phyloP scores from a whole-genome alignment of 2,329 filamentous ascomycete genomes.

The Phoma sp. region DNA sequence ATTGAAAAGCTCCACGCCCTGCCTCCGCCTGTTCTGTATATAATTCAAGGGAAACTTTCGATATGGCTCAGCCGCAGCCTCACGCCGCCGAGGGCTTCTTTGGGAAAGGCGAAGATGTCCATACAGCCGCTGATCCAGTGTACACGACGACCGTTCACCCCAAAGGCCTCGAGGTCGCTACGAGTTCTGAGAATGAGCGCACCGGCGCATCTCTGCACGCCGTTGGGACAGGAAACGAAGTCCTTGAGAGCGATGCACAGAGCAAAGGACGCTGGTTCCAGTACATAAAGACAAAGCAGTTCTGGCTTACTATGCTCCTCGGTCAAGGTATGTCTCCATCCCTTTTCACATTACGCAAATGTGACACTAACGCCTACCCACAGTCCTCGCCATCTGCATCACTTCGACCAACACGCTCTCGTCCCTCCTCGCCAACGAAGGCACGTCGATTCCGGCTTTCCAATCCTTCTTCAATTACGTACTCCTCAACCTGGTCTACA shows the following conservation, averaged over 20 bases:
- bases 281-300: slow-evolving; percentile 83
- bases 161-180: slow-evolving; percentile 28
- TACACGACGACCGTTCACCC: slow-evolving; percentile 29
- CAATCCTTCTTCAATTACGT: slow-evolving; percentile 96
- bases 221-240: slow-evolving; percentile 23
- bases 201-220: slow-evolving; percentile 9
- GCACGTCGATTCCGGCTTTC: slow-evolving; percentile 89
- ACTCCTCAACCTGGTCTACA: slow-evolving; percentile 81
- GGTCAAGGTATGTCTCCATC: slow-evolving; percentile 60
- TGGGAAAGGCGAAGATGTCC: slow-evolving; percentile 13
- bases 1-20: slow-evolving; percentile 44
- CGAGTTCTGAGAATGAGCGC: slow-evolving; percentile 41
- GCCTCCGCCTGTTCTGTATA: background rate
- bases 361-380: background rate
- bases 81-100: slow-evolving; percentile 24
- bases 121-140: slow-evolving; percentile 12
- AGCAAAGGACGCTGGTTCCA: slow-evolving; percentile 60
- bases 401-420: slow-evolving; percentile 93
- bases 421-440: slow-evolving; percentile 69
- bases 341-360: too few species aligned
- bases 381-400: slow-evolving; percentile 72
- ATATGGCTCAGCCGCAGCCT: slow-evolving; percentile 24
- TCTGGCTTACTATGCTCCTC: slow-evolving; percentile 81
- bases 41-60: background rate
- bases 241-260: slow-evolving; percentile 46